Evolutionary conservation across 108 stramenopile species (phyloP).

Genomic region (Epipyxis sp.): DNA sequence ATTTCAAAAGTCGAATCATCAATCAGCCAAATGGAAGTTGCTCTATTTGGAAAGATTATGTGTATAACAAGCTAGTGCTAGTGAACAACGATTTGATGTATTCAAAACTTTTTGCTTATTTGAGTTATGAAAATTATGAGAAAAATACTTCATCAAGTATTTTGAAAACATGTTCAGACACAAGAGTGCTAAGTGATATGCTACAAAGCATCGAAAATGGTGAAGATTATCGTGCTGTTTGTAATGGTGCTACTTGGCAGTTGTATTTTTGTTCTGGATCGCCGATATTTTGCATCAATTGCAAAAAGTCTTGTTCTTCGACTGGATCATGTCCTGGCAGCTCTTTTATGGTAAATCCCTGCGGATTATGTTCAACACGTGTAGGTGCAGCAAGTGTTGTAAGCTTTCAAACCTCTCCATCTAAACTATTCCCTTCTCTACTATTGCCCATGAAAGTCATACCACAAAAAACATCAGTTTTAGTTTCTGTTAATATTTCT

Average conservation of each 20-base stretch:
- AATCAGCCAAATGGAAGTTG: no score
- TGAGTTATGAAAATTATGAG: no score
- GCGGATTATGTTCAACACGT: neutral
- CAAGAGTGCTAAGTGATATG: no score
- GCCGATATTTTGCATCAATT: neutral
- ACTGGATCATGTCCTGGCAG: neutral
- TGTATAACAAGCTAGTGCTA: no score
- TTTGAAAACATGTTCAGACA: no score
- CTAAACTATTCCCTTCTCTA: neutral
- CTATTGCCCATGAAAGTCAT: neutral
- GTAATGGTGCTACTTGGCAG: neutral
- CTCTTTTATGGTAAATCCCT: neutral
- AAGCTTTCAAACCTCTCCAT: neutral
- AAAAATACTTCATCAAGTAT: no score
- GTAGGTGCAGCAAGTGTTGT: neutral
- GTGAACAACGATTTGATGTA: no score
- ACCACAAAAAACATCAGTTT: neutral
- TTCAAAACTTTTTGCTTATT: no score
- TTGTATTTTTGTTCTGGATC: neutral
- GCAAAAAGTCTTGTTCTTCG: neutral
- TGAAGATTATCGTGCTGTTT: no score
- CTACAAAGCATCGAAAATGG: no score
- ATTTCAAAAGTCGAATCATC: no score
- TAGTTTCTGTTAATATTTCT: neutral
- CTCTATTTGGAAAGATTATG: no score